Base-by-base conservation (phyloP, 1,139 yeast species). In the Blastobotrys raffinosifermentans region DNA sequence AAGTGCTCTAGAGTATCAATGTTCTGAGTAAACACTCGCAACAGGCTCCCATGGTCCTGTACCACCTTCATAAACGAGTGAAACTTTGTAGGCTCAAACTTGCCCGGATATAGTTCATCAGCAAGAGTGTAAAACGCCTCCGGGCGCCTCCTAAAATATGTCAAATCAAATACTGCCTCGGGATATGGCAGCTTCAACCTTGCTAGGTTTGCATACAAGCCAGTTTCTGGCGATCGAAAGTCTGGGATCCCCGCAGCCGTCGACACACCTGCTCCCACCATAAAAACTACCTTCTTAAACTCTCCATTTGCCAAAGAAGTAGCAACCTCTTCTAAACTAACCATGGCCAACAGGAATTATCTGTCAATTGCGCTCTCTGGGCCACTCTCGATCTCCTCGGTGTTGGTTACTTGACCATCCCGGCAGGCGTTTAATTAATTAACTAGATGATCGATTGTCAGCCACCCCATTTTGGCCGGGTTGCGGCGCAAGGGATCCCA, bases 201-300 rank as follows among this genome's bases (percentile, higher is more conserved):
- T 30, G 83, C 74, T 39, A 91, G 65, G 55, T 91, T 89, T 46
- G 89, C 76, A 53, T 89, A 89, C 6, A 89, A 69, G 0, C 98
- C 98, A 0, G 97, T 89, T 34, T 78, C 73, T 0, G 97, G 96
- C 14, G 94, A 79, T 48, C 97, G 69, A 57, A 91, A 91, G 56
- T 91, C 97, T 0, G 97, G 98, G 32, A 89, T 89, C 1, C 97
- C 97, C 22, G 94, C 89, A 1, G 82, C 69, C 0, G 97, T 89
- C 4, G 96, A 85, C 32, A 86, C 78, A 1, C 98, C 98, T 0
- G 98, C 98, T 1, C 97, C 97, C 32, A 56, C 66, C 61, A 63
- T 51, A 46, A 63, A 61, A 2, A 61, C 55, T n/a, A 63, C 54
- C 13, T 58, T 59, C 19, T 45, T 45, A 40, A 49, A 56, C 30